Percentiles rank a stretch among this genome's conserved stretches.
These are phyloP conservation scores for Neckera pumila DNA, from an alignment of 225 moss, liverwort and hornwort genomes.

Conservation along the genomic window DNA sequence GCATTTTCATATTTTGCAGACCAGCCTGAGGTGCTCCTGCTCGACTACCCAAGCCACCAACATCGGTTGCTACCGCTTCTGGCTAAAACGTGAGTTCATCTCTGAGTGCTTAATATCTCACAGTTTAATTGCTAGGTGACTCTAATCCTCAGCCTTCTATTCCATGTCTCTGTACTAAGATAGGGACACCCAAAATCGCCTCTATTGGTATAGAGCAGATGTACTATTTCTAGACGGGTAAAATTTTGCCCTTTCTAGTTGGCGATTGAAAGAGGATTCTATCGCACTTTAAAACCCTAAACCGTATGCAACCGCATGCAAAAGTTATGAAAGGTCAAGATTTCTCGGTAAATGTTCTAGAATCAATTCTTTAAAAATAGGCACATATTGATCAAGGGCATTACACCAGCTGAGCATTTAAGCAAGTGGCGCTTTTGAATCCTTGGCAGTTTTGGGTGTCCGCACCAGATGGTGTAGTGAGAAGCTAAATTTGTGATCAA, in stretches of 20 bases:
- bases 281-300: not conserved
- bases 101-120: not conserved
- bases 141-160: not conserved
- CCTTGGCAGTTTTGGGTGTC: not conserved
- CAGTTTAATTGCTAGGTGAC: not conserved
- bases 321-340: not conserved
- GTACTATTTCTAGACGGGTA: not conserved
- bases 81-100: slow-evolving; percentile 62
- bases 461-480: not conserved
- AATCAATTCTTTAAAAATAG: not conserved
- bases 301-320: not conserved
- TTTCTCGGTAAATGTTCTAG: not conserved
- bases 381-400: not conserved
- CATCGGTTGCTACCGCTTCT: slow-evolving; percentile 79
- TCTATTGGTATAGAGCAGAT: not conserved
- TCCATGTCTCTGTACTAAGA: not conserved
- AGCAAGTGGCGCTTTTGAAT: not conserved
- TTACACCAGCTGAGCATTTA: not conserved
- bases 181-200: not conserved
- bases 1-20: slow-evolving; percentile 47
- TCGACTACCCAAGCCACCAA: slow-evolving; percentile 93
- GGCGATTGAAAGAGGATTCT: not conserved
- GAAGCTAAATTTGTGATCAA: not conserved
- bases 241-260: no score
- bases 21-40: slow-evolving; percentile 66